Conservation (phyloP, 2,329 filamentous ascomycete species). For the Delphinella strobiligena region DNA sequence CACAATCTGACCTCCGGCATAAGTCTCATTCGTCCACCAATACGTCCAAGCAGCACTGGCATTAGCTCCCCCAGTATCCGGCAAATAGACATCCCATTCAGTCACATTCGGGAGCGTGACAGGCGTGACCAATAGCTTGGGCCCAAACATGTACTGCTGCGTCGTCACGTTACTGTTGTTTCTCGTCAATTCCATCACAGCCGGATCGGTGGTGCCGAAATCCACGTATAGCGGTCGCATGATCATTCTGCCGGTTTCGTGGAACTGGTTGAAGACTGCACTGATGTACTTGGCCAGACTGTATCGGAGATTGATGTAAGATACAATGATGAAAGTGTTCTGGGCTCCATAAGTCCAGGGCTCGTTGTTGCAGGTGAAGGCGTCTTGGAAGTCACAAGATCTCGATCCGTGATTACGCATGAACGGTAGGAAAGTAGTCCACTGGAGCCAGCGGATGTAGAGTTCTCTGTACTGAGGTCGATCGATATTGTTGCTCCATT, state of each 20-base stretch:
- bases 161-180: slow-evolving; percentile 24
- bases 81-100: slow-evolving; percentile 26
- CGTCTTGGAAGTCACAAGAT: slow-evolving; percentile 17
- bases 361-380: slow-evolving; percentile 26
- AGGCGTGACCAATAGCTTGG: slow-evolving; percentile 23
- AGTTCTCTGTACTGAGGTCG: slow-evolving; percentile 18
- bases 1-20: slow-evolving; percentile 24
- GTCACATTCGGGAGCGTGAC: slow-evolving; percentile 25
- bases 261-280: slow-evolving; percentile 23
- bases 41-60: slow-evolving; percentile 24
- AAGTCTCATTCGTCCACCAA: slow-evolving; percentile 29
- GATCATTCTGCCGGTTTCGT: slow-evolving; percentile 22
- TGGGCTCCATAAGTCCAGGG: slow-evolving; percentile 19
- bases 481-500: slow-evolving; percentile 23
- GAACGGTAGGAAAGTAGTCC: slow-evolving; percentile 21
- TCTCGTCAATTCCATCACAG: slow-evolving; percentile 13
- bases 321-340: slow-evolving; percentile 18
- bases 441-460: slow-evolving; percentile 21
- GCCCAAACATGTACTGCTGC: slow-evolving; percentile 29
- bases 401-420: slow-evolving; percentile 21
- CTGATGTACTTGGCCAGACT: slow-evolving; percentile 18
- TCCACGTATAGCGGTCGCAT: slow-evolving; percentile 29
- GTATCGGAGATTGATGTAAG: slow-evolving; percentile 20
- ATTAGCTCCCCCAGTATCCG: slow-evolving; percentile 15
- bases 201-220: slow-evolving; percentile 20